Percentiles rank a stretch among this genome's conserved stretches.
These are phyloP conservation scores for Whalleya microplaca DNA, from an alignment of 2,329 filamentous ascomycete genomes.

Conservation along the genomic window DNA sequence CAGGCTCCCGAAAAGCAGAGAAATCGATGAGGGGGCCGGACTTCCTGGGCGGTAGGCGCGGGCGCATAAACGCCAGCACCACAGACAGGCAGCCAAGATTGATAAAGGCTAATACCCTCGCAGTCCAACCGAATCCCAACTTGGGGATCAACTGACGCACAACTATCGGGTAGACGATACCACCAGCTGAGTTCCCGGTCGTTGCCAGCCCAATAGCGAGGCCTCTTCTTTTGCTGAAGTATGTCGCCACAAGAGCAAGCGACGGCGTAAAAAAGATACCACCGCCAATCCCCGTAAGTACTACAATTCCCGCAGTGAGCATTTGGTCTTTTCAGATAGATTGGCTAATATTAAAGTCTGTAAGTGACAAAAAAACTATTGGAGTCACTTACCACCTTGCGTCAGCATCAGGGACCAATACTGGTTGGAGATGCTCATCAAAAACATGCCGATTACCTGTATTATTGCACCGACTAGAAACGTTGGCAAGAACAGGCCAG, in stretches of 20 bases:
- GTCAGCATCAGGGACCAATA: constrained; percentile 56
- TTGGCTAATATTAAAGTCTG: background rate
- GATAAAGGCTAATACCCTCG: constrained; percentile 46
- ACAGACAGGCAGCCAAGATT: constrained; percentile 86
- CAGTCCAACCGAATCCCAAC: constrained; percentile 39
- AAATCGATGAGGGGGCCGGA: constrained; percentile 38
- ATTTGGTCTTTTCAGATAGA: background rate
- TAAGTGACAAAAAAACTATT: background rate
- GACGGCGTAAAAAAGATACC: constrained; percentile 61
- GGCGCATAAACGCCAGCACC: constrained; percentile 45
- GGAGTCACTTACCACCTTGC: constrained; percentile 40
- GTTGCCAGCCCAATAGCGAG: constrained; percentile 64
- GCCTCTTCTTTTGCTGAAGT: constrained; percentile 59
- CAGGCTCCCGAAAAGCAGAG: constrained; percentile 35
- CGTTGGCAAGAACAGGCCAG: constrained; percentile 45
- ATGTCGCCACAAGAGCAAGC: constrained; percentile 64
- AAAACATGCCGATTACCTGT: constrained; percentile 49
- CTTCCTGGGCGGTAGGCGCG: constrained; percentile 37
- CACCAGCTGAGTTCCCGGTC: constrained; percentile 59
- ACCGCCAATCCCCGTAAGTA: constrained; percentile 54
- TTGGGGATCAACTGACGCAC: constrained; percentile 36
- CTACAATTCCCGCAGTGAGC: background rate
- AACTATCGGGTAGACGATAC: constrained; percentile 54
- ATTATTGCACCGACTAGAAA: constrained; percentile 44
- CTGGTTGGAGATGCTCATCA: constrained; percentile 43